Evolutionary conservation across 2,329 filamentous ascomycete species (phyloP).

Genomic region (Aspergillus arachidicola): DNA sequence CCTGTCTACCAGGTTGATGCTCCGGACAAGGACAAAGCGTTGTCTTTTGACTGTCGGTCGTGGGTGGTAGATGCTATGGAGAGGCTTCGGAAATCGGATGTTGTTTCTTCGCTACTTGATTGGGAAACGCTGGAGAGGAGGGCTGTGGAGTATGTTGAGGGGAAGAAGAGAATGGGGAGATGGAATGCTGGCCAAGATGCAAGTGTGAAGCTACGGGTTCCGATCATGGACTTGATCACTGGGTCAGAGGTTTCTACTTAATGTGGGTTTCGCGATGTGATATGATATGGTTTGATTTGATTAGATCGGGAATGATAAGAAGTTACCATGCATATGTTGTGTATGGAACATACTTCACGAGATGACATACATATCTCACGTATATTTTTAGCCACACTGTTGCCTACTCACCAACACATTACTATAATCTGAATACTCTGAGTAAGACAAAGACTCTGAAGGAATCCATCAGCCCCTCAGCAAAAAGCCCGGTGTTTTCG

Average conservation of each 20-base stretch:
- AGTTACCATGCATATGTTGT: too few species aligned
- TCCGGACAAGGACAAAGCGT: not conserved
- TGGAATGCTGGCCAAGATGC: not conserved
- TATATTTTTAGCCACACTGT: not conserved
- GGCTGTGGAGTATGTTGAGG: not conserved
- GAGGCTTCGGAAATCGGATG: not conserved
- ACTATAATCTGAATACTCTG: not conserved
- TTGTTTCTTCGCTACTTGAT: not conserved
- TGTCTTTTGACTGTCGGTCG: not conserved
- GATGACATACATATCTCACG: not conserved
- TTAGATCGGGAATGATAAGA: not conserved
- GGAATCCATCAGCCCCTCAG: not conserved
- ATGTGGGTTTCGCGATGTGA: not conserved
- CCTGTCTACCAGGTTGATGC: not conserved
- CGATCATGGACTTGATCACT: not conserved
- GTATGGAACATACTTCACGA: not conserved
- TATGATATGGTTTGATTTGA: not conserved
- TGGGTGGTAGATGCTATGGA: not conserved
- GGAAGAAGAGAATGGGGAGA: not conserved
- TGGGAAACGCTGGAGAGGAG: not conserved
- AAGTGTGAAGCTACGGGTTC: not conserved
- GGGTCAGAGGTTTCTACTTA: not conserved
- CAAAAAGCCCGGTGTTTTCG: not conserved
- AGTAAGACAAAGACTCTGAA: not conserved
- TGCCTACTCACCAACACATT: not conserved